Percentiles rank a stretch among this genome's conserved stretches.
Evolutionary conservation across 768 basidiomycete genomes (phyloP).

Genomic region (Rhizopogon rudus): DNA sequence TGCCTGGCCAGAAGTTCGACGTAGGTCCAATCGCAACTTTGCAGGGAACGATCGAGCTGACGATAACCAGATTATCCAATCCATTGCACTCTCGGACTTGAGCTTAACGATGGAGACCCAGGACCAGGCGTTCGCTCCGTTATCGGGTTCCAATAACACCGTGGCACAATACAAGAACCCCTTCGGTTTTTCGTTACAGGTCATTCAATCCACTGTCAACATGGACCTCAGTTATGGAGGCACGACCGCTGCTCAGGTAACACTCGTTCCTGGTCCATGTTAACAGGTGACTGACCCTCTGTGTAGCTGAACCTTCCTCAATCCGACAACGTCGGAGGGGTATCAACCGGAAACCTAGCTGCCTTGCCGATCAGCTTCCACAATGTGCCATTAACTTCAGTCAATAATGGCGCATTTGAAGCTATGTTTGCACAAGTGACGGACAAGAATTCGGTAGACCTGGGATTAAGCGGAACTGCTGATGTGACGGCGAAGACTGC

Average conservation of each 20-base stretch:
- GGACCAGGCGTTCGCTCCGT: constrained; percentile 53
- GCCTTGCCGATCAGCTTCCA: constrained; percentile 54
- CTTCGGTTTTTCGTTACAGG: constrained; percentile 71
- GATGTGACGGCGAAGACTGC: constrained; percentile 56
- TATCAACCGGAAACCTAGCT: constrained; percentile 67
- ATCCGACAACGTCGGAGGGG: constrained; percentile 46
- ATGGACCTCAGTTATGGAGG: constrained; percentile 48
- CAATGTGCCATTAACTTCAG: constrained; percentile 49
- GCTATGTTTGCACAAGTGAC: constrained; percentile 58
- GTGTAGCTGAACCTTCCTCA: constrained; percentile 47
- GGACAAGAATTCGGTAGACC: constrained; percentile 35
- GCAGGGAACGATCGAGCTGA: neutral
- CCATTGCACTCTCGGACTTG: constrained; percentile 56
- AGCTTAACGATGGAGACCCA: constrained; percentile 45
- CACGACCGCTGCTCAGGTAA: constrained; percentile 48
- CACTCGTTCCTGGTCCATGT: neutral
- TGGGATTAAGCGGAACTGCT: constrained; percentile 52
- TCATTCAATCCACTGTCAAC: constrained; percentile 48
- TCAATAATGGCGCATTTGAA: constrained; percentile 50
- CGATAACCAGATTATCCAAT: constrained; percentile 48
- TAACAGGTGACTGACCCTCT: constrained; percentile 1
- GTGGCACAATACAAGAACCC: constrained; percentile 65
- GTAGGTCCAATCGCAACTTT: constrained; percentile 23
- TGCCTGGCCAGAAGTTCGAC: constrained; percentile 56
- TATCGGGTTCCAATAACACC: constrained; percentile 51